These are phyloP conservation scores for Aureobasidium sp. DNA, from an alignment of 2,329 filamentous ascomycete species.

Conservation along the genomic window DNA sequence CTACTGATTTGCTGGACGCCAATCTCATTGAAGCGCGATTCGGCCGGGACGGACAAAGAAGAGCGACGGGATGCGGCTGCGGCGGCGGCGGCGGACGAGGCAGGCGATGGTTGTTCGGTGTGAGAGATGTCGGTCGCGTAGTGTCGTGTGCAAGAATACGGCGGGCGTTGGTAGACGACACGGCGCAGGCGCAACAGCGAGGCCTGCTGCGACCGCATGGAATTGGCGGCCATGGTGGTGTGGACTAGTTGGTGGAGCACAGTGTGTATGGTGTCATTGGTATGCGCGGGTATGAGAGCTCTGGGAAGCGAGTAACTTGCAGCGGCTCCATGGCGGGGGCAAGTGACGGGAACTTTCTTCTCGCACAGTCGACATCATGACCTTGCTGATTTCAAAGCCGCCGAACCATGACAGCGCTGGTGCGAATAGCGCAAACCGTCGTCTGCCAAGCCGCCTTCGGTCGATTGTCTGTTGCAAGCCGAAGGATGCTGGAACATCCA, in stretches of 20 bases:
- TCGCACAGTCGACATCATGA: slow-evolving; percentile 5
- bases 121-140: slow-evolving; percentile 17
- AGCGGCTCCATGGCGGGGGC: slow-evolving; percentile 6
- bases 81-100: not conserved
- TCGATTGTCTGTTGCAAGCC: not conserved
- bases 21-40: slow-evolving; percentile 79
- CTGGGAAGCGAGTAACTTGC: not conserved
- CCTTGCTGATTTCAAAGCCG: not conserved
- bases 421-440: slow-evolving; percentile 4
- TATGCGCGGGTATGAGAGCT: not conserved
- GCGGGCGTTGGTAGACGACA: not conserved
- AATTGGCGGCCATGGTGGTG: not conserved
- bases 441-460: not conserved
- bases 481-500: not conserved
- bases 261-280: not conserved
- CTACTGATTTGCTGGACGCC: slow-evolving; percentile 88
- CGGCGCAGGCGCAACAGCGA: slow-evolving; percentile 24
- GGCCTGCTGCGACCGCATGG: slow-evolving; percentile 28
- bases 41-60: slow-evolving; percentile 31
- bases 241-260: not conserved
- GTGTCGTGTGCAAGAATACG: slow-evolving; percentile 18
- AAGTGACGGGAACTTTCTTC: slow-evolving; percentile 5
- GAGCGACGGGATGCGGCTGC: slow-evolving; percentile 18
- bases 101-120: slow-evolving; percentile 10
- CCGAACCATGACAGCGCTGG: not conserved